Conservation (phyloP, 345 rosid species). For the Nephelium lappaceum region DNA sequence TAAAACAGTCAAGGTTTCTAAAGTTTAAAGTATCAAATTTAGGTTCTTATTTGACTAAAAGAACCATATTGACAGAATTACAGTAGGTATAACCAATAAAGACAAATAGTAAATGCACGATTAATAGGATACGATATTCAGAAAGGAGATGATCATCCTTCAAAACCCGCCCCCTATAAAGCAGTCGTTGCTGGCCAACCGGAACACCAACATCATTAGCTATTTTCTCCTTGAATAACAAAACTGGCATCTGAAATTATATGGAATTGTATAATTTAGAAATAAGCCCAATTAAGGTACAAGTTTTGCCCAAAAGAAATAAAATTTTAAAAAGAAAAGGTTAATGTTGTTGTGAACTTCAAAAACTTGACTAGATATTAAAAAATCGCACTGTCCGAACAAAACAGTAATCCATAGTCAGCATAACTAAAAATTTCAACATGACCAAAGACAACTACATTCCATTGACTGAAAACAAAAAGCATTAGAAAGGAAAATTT, state of each 20-base stretch:
- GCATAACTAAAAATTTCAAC: too few species aligned
- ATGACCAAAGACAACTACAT: too few species aligned
- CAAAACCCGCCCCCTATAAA: slow-evolving; percentile 86
- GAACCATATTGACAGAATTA: too few species aligned
- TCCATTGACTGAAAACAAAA: slow-evolving; percentile 8
- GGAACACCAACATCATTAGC: slow-evolving; percentile 72
- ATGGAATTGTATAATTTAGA: slow-evolving; percentile 17
- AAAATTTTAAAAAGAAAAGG: background rate
- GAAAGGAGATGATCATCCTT: slow-evolving; percentile 90
- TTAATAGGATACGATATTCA: slow-evolving; percentile 84
- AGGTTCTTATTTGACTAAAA: background rate
- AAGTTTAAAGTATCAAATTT: background rate
- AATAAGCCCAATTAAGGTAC: background rate
- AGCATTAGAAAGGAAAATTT: background rate
- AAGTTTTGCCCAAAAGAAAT: background rate
- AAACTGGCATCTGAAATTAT: slow-evolving; percentile 69
- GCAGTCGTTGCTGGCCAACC: slow-evolving; percentile 83
- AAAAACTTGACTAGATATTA: background rate
- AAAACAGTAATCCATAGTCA: too few species aligned
- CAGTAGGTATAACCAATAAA: background rate
- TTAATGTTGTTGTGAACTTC: background rate
- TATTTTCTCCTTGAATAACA: slow-evolving; percentile 81
- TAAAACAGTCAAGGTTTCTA: slow-evolving; percentile 49
- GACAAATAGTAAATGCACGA: background rate
- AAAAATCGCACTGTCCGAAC: background rate